phyloP scores from a whole-genome alignment of 2,329 filamentous ascomycete genomes.

The Fusarium setosum region DNA sequence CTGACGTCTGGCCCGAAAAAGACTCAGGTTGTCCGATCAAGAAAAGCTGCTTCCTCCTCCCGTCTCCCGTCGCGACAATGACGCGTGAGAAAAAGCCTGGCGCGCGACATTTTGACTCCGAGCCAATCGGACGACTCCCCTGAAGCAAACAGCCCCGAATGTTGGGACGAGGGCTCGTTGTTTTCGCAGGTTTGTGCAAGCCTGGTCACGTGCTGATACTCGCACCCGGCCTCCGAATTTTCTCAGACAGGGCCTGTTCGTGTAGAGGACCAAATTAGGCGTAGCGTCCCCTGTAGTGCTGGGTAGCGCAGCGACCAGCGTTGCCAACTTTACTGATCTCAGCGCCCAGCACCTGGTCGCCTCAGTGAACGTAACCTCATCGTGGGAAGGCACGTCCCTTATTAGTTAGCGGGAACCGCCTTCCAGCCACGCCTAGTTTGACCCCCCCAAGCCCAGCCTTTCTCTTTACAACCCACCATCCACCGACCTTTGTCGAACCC shows the following conservation, averaged over 20 bases:
- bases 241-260: slow-evolving; percentile 1
- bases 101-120: slow-evolving; percentile 18
- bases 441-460: slow-evolving; percentile 47
- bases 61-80: slow-evolving; percentile 39
- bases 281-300: slow-evolving; percentile 30
- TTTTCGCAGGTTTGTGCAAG: slow-evolving; percentile 4
- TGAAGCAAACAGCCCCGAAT: slow-evolving; percentile 21
- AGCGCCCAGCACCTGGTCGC: slow-evolving; percentile 28
- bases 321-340: slow-evolving; percentile 19
- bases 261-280: slow-evolving; percentile 12
- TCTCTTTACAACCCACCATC: slow-evolving; percentile 41
- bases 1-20: not conserved
- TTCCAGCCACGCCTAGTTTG: slow-evolving; percentile 45
- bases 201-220: slow-evolving; percentile 31
- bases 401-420: slow-evolving; percentile 41
- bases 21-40: slow-evolving; percentile 1
- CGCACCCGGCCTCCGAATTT: slow-evolving; percentile 16
- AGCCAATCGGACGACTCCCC: slow-evolving; percentile 37
- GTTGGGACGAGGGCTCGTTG: not conserved
- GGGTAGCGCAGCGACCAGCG: slow-evolving; percentile 26
- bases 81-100: slow-evolving; percentile 36
- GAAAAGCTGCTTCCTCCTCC: not conserved
- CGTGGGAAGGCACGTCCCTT: slow-evolving; percentile 30
- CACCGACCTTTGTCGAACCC: slow-evolving; percentile 27
- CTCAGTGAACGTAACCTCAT: slow-evolving; percentile 22